Conservation (phyloP, 2,329 filamentous ascomycete species). For the Alternaria consortialis region DNA sequence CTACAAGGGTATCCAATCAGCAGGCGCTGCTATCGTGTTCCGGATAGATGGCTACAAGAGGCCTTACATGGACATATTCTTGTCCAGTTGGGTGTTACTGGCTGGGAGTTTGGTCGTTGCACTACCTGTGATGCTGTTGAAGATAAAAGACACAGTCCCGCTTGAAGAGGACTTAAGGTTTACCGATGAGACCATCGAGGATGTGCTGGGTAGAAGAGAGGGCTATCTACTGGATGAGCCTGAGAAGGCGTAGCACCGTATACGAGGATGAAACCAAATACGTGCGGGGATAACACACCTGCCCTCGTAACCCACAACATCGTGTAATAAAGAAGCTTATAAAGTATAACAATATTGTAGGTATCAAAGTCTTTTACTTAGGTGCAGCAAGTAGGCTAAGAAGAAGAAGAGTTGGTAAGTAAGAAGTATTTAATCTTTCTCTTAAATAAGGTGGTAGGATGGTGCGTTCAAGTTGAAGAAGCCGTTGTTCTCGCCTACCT, state of each 20-base stretch:
- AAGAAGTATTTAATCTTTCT: no score
- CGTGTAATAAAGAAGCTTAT: no score
- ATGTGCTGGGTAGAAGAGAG: constrained; percentile 12
- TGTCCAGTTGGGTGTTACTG: constrained; percentile 77
- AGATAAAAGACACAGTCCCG: constrained; percentile 78
- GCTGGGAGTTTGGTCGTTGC: constrained; percentile 75
- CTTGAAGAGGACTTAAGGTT: constrained; percentile 75
- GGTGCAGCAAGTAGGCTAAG: no score
- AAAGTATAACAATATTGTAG: no score
- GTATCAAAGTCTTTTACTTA: no score
- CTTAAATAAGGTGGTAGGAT: neutral
- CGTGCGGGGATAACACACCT: no score
- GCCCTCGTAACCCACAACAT: no score
- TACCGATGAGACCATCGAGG: constrained; percentile 73
- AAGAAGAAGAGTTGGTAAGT: no score
- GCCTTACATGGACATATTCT: constrained; percentile 75
- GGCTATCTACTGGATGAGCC: neutral
- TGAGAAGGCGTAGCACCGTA: neutral
- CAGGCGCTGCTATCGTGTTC: constrained; percentile 78
- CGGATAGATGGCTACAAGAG: constrained; percentile 66
- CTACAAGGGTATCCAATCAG: constrained; percentile 87
- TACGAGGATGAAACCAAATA: no score
- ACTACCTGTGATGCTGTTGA: constrained; percentile 76
- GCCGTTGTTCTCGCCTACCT: neutral
- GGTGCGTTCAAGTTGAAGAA: neutral